phyloP scores from a whole-genome alignment of 345 rosid genomes.

The Citrus sinensis region DVS_A1.0 CM039161.1:4970501-4971000 shows the following conservation, averaged over 20 bases:
- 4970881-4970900: too few relatives aligned
- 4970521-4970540: background rate
- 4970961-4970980: background rate
- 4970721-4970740: background rate
- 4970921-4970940: too few relatives aligned
- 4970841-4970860: too few relatives aligned
- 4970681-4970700: background rate
- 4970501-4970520: background rate
- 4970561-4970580: background rate
- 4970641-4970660: slow-evolving; percentile 58
- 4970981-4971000: background rate
- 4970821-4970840: background rate
- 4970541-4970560: background rate
- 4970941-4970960: too few relatives aligned
- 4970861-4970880: too few relatives aligned
- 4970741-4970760: background rate
- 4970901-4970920: too few relatives aligned
- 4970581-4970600: background rate
- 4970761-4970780: background rate
- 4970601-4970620: slow-evolving; percentile 45
- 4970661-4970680: background rate
- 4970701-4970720: background rate
- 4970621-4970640: slow-evolving; percentile 75
- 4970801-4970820: background rate
- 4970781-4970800: background rate